These are phyloP conservation scores for Yamadazyma laniorum DNA, from an alignment of 805 yeast species.

Conservation along the genomic window DNA sequence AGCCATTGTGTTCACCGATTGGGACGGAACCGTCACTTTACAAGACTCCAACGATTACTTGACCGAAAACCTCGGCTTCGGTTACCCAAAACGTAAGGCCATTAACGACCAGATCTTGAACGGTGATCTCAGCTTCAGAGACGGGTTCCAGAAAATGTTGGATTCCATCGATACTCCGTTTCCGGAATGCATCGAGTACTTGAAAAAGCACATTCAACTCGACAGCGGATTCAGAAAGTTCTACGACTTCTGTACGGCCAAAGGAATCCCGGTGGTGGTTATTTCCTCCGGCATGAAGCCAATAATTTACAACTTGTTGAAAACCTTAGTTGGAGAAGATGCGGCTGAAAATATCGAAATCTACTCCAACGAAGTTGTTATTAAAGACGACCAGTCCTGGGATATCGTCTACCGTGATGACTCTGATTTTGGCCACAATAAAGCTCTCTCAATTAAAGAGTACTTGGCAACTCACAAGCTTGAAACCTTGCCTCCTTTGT, in stretches of 20 bases:
- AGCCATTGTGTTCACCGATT: slow-evolving; percentile 92
- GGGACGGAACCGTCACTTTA: slow-evolving; percentile 96
- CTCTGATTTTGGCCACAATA: slow-evolving; percentile 91
- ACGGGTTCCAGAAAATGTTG: slow-evolving; percentile 83
- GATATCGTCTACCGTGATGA: slow-evolving; percentile 82
- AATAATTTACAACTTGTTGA: slow-evolving; percentile 74
- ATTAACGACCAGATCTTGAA: slow-evolving; percentile 72
- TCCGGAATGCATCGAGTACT: slow-evolving; percentile 71
- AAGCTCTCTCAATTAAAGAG: slow-evolving; percentile 72
- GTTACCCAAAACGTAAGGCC: slow-evolving; percentile 59
- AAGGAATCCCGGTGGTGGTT: slow-evolving; percentile 79
- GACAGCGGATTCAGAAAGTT: slow-evolving; percentile 90
- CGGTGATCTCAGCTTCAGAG: slow-evolving; percentile 69
- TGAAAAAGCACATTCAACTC: slow-evolving; percentile 63
- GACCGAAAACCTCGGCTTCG: slow-evolving; percentile 88
- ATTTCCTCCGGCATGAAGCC: slow-evolving; percentile 95
- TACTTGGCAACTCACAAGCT: slow-evolving; percentile 34
- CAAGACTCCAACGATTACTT: slow-evolving; percentile 93
- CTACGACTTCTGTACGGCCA: slow-evolving; percentile 71
- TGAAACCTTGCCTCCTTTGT: slow-evolving; percentile 54
- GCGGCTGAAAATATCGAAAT: slow-evolving; percentile 72
- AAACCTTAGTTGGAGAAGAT: slow-evolving; percentile 72
- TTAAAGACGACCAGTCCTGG: slow-evolving; percentile 60
- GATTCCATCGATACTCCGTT: slow-evolving; percentile 74
- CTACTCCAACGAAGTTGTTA: slow-evolving; percentile 72